Base-by-base conservation (phyloP, 768 basidiomycete species). In the Podaxis pistillaris region DNA sequence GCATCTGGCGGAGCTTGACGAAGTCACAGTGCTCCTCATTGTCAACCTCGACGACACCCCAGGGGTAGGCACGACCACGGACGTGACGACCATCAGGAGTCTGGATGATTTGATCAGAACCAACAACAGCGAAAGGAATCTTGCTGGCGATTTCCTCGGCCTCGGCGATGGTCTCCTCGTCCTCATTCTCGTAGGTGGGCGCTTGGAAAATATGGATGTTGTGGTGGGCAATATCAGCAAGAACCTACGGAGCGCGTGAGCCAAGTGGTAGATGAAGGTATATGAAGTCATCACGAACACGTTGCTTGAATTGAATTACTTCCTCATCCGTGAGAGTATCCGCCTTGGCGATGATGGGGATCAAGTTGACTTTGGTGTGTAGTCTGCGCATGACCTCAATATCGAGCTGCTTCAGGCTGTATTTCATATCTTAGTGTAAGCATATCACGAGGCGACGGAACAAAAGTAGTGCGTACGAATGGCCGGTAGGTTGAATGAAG, bases 21-120 rank as follows among this genome's bases (percentile, higher is more conserved):
- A 99, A 99, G 75, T 99, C 97, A 68, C 97, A 99, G 73, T 99
- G 97, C 17, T 94, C 93, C 73, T 98, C 97, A 70, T 99, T 98
- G 81, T 99, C 97, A 26, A 99, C 97, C 74, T 99, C 97, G 67
- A 98, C 94, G 55, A 96, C 89, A 74, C 97, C 97, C 97, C 97
- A 99, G 9, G 97, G 97, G 75, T 99, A 99, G 3, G 87, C 82
- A 68, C 97, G 93, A 12, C 97, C 97, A 67, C 97, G 93, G 54
- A 98, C 94, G 75, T 89, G 81, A 63, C 95, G 91, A 26, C 96
- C 95, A 69, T 96, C 94, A 24, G 91, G 83, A 1, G 93, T 89
- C 63, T 81, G 75, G 36, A 99, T 91, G 59, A 90, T 77, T 66
- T 82, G 81, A 76, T 98, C 90, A 24, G 96, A 98, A 26, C 97